Conservation (phyloP, 1,284 basidiomycete species). For the Trichosporon coremiiforme region DNA sequence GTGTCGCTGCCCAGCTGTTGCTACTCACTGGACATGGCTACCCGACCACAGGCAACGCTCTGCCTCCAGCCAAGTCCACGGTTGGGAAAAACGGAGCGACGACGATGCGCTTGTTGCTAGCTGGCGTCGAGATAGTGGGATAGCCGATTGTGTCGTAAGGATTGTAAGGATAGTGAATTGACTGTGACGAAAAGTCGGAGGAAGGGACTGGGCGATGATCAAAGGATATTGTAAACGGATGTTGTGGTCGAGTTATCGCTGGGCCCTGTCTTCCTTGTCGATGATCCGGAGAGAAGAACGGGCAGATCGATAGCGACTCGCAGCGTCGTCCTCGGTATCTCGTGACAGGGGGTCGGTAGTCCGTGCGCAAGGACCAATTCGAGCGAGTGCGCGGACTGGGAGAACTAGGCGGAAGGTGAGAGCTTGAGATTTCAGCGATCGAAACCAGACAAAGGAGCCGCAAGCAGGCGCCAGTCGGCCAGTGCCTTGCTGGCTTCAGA, state of each 20-base stretch:
- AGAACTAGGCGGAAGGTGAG: too few relatives aligned
- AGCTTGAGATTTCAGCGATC: background rate
- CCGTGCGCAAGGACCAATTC: constrained; percentile 6
- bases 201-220: background rate
- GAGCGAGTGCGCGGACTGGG: background rate
- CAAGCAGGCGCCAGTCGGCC: background rate
- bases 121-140: background rate
- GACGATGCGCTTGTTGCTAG: background rate
- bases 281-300: background rate
- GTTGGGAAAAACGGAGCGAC: background rate
- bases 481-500: background rate
- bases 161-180: constrained; percentile 12
- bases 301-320: constrained; percentile 2
- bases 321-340: background rate
- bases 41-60: constrained; percentile 10
- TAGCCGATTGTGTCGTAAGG: background rate
- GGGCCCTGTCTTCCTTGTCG: background rate
- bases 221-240: constrained; percentile 5
- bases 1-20: background rate
- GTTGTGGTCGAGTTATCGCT: constrained; percentile 5
- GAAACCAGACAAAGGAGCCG: background rate
- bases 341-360: constrained; percentile 5
- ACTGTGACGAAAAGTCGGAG: constrained; percentile 16
- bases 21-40: constrained; percentile 15
- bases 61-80: constrained; percentile 18